These are phyloP conservation scores for Solanum clarkiae DNA, from an alignment of 257 asterid genomes.

Conservation along the genomic window DNA sequence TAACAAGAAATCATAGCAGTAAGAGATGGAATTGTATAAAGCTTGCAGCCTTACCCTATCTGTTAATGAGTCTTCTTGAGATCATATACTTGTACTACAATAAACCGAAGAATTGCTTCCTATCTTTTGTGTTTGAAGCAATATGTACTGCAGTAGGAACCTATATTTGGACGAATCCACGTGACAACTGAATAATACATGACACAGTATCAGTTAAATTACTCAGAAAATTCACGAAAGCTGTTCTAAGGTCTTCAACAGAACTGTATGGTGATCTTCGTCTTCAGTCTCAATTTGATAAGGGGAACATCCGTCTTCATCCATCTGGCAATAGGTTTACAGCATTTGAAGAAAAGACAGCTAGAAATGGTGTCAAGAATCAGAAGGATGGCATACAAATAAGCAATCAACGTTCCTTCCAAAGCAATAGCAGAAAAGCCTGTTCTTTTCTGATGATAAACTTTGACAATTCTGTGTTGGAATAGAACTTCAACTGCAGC, in stretches of 20 bases:
- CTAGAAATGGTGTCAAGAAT: slow-evolving; percentile 58
- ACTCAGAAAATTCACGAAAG: not conserved
- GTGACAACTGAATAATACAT: not conserved
- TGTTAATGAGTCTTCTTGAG: not conserved
- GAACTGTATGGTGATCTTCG: not conserved
- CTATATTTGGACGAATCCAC: not conserved
- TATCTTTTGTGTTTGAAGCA: not conserved
- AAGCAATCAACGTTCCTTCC: slow-evolving; percentile 51
- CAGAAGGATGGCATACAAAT: slow-evolving; percentile 41
- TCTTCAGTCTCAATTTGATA: not conserved
- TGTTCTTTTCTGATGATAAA: slow-evolving; percentile 5
- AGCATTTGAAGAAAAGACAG: slow-evolving; percentile 33
- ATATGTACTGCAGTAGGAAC: not conserved
- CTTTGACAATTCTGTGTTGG: slow-evolving; percentile 37
- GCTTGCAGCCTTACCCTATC: not conserved
- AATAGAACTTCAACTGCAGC: slow-evolving; percentile 58
- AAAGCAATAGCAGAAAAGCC: slow-evolving; percentile 15
- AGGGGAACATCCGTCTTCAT: slow-evolving; percentile 2
- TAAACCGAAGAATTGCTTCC: not conserved
- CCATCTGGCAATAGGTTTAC: slow-evolving; percentile 6
- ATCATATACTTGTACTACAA: not conserved
- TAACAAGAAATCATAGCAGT: too few species aligned
- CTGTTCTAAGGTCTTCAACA: slow-evolving; percentile 1
- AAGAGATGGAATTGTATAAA: not conserved
- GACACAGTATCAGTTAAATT: not conserved